Evolutionary conservation across 2,329 filamentous ascomycete species (phyloP), one percentile per base, ranked within the genome.

Genomic region (Penicillium corylophilum): DNA sequence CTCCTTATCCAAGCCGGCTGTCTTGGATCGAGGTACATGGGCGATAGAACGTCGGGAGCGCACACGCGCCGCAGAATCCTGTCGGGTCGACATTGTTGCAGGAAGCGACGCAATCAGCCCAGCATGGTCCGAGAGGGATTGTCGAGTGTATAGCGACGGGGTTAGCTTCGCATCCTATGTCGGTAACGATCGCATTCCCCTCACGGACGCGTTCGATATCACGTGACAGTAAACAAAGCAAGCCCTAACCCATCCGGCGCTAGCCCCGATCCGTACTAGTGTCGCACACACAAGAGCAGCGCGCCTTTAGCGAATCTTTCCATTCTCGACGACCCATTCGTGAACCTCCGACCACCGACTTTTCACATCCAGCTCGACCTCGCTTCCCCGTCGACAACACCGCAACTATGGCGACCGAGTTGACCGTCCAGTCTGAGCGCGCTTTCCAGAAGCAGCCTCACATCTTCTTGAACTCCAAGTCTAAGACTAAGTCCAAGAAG

Each of bases 401-500:
- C 79, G 80, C 80, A 82, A 85, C 77, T 79, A 96, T 95, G 91
- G 91, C 91, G 78, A 96, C 91, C 85, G 91, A 96, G 85, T 85
- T 96, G 83, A 95, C 91, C 79, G 94, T 99, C 81, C 94, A 99
- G 88, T 95, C 90, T 78, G 94, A 99, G 88, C 93, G 94, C 84
- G 94, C 94, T 85, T 99, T 89, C 90, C 94, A 97, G 82, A 99
- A 99, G 88, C 93, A 99, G 86, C 94, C 94, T 79, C 94, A 99
- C 82, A 96, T 99, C 85, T 99, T 97, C 90, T 86, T 89, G 74
- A 96, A 97, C 88, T 84, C 88, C 77, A 99, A 99, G 88, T 82
- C 83, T 78, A 90, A 91, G 84, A 80, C 86, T 76, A 90, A 88
- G 77, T 82, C 82, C 79, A 87, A 79, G 72, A 79, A 87, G 77